Evolutionary conservation across 148 eudicot species (phyloP), one percentile per base, ranked within the genome.

Genomic region (Drosera capensis): DNA sequence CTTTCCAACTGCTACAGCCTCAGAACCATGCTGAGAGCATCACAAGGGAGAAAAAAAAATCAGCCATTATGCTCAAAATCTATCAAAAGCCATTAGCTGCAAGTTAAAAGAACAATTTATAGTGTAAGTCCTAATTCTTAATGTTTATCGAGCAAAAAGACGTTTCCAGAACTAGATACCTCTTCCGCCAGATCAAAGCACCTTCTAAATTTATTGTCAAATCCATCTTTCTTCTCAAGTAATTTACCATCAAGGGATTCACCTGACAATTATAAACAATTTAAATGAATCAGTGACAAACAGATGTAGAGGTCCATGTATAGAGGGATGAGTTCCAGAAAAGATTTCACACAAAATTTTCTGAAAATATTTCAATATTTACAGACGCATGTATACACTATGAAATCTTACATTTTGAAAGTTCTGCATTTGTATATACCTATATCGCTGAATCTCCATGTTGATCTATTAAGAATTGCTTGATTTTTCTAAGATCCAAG

Each of bases 21-120:
- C 78, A 21, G 78, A 40, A 51, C 70, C 75, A 55, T 76, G 71
- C 95, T 88, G 82, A 55, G 66, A 62, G n/a, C n/a, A n/a, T n/a
- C 13, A 34, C 38, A 11, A 3, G 4, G 1, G n/a, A 3, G 13
- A 11, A 34, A 34, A 34, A n/a, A n/a, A n/a, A n/a, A n/a, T n/a
- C n/a, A n/a, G 38, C 38, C 11, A 7, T 34, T 34, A 34, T 11
- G 11, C 14, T 1, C 1, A 6, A 6, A 1, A 1, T 11, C 8
- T 34, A 2, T 2, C 14, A 34, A 34, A 2, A 7, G 38, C 11
- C 2, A 34, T 2, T 34, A 6, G 1, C 6, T 34, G 38, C 14
- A 34, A 2, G 11, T 34, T 15, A 34, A 29, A 28, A 9, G 31
- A 28, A 28, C 4, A 28, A 28, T 3, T 9, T 9, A 37, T 15